Base-by-base conservation (phyloP, 23 red algal species). In the Agarophyton chilense region DNA sequence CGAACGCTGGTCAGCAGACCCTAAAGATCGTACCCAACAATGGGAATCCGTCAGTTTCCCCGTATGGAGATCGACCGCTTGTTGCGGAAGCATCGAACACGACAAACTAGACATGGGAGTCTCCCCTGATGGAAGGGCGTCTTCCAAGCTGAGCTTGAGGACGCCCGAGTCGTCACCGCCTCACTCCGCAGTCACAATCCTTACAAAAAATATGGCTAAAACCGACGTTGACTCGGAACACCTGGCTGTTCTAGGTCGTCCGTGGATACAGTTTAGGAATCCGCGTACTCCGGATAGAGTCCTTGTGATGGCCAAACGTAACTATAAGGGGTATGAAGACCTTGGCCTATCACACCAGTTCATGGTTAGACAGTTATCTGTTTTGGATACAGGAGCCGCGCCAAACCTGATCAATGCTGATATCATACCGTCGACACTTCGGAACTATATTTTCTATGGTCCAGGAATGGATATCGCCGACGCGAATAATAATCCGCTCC, bases 91-190 rank as follows among this genome's bases (percentile, higher is more conserved):
- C 21, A n/a, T n/a, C n/a, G n/a, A 6, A 24, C 36, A 29, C 9
- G 68, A 47, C 45, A 74, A 47, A 74, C 68, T 74, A 31, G 47
- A 25, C 19, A 24, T 47, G 43, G 68, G 68, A 49, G 68, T 74
- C 68, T 74, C 41, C 68, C 68, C 40, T 14, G 4, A 38, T 0
- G 68, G 41, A 74, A 39, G 18, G 68, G 38, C 41, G 68, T 74
- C 41, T 47, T 47, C 39, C 17, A 24, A 43, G 33, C 36, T 34
- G 36, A 72, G 29, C 34, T 72, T 43, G 17, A 43, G 19, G 35
- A 72, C 31, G 65, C 12, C 44, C 7, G 44, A 47, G 44, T 6
- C 12, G 12, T 12, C 12, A 47, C 44, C 6, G 44, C 28, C 56
- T 61, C 56, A n/a, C 56, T 12, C 56, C 19, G 4, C 56, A n/a